Evolutionary conservation across 805 yeast genomes (phyloP), one percentile per base, ranked within the genome.

Genomic region (Cyberlindnera xishuangbannaensis): DNA sequence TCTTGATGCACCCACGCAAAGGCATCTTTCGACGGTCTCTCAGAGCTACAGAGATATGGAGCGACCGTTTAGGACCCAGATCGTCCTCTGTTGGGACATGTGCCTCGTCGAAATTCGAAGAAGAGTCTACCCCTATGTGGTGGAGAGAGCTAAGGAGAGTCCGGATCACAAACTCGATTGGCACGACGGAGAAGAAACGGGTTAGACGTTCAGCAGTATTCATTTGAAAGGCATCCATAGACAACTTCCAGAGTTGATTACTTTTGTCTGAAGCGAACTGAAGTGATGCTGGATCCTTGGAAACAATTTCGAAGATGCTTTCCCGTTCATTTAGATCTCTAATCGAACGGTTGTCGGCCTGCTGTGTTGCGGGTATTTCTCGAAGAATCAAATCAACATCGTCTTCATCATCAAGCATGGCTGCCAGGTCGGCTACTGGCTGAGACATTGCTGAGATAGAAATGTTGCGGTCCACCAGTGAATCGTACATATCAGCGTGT

Each of bases 241-340:
- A 61, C 21, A 67, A 60, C 12, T 56, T 50, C 7, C 37, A 30
- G 25, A 33, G 7, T 10, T 7, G 21, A 6, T 15, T 28, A 15
- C 14, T 12, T 27, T 36, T 47, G 4, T 49, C 50, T 13, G 47
- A 56, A 23, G 61, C 47, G 46, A 71, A 73, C 44, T 73, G 79
- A 13, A 71, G 36, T 5, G 64, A 55, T 1, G 74, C 70, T 2
- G 78, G 78, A 46, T 73, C 79, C 42, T 59, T 59, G 0, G 74
- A 55, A 15, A 73, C 62, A 22, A 67, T 37, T 11, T 56, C 47
- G 30, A 64, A 58, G 4, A 61, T 57, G 21, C 48, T 41, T 21
- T 65, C 50, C 14, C 56, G 61, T 21, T 43, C 54, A 10, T 40
- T 38, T 12, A 45, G 34, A 18, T 55, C 56, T 4, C 16, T 29